A percentile compares a stretch with the other conserved stretches of the same genome.
These are phyloP conservation scores for Clausena lansium DNA, from an alignment of 345 rosid genomes.

Conservation along the genomic window DNA sequence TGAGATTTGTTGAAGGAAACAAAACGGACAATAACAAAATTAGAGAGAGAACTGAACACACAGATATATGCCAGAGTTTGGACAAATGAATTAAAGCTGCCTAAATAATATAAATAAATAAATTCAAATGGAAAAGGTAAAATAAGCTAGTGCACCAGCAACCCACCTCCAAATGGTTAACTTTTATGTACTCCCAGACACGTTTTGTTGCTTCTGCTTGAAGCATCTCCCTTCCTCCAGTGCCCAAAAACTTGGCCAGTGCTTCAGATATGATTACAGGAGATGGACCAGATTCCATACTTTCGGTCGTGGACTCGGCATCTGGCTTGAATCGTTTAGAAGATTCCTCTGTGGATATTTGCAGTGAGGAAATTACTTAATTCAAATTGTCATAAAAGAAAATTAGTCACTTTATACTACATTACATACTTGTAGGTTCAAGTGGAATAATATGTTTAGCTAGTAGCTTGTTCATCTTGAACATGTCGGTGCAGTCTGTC, in stretches of 20 bases:
- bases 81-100: neutral
- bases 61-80: neutral
- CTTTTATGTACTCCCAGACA: slow-evolving; percentile 82
- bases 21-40: neutral
- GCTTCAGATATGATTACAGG: slow-evolving; percentile 65
- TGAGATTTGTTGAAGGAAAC: neutral
- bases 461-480: slow-evolving; percentile 94
- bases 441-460: slow-evolving; percentile 87
- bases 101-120: slow-evolving; percentile 2
- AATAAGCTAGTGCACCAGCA: neutral
- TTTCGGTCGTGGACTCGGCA: slow-evolving; percentile 47
- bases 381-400: slow-evolving; percentile 2
- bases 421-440: slow-evolving; percentile 72
- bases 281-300: slow-evolving; percentile 41
- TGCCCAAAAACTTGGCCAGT: slow-evolving; percentile 74
- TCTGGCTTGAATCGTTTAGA: slow-evolving; percentile 66
- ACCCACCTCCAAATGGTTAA: slow-evolving; percentile 73
- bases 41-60: neutral
- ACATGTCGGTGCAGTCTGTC: slow-evolving; percentile 99
- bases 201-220: slow-evolving; percentile 48
- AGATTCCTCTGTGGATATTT: slow-evolving; percentile 59
- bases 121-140: neutral
- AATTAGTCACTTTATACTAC: neutral
- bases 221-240: slow-evolving; percentile 65
- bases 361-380: neutral